Evolutionary conservation across 345 rosid species (phyloP).

Genomic region (Ricinus communis): DNA sequence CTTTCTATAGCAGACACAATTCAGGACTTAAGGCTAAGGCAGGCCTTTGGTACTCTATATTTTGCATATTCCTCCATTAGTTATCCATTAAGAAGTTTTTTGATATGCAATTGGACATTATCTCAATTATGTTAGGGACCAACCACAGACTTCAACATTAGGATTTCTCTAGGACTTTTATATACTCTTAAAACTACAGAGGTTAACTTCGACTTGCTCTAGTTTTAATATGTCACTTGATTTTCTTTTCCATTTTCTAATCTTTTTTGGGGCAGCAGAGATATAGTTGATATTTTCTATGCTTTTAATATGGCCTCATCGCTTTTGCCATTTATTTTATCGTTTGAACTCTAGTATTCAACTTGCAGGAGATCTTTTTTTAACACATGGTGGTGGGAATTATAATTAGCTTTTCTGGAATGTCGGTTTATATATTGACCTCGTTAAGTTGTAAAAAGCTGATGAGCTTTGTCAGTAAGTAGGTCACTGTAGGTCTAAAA

Average conservation of each 20-base stretch:
- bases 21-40: not conserved
- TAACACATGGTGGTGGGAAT: not conserved
- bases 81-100: not conserved
- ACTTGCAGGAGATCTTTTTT: not conserved
- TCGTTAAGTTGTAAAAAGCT: conserved; percentile 10
- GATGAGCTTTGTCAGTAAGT: conserved; percentile 5
- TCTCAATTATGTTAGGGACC: not conserved
- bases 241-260: not conserved
- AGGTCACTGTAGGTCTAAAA: not conserved
- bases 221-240: not conserved
- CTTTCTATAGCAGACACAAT: not conserved
- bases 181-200: not conserved
- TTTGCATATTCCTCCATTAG: not conserved
- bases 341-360: not conserved
- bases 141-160: not conserved
- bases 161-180: not conserved
- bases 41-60: not conserved
- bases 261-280: not conserved
- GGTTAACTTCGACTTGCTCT: not conserved
- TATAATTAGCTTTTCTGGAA: not conserved
- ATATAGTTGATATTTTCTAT: not conserved
- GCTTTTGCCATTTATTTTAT: not conserved
- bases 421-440: not conserved
- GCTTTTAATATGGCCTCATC: not conserved
- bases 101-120: not conserved